A percentile compares a stretch with the other conserved stretches of the same genome.
Evolutionary conservation across 345 rosid genomes (phyloP).

Genomic region (Pseudoturritis turrita): DNA sequence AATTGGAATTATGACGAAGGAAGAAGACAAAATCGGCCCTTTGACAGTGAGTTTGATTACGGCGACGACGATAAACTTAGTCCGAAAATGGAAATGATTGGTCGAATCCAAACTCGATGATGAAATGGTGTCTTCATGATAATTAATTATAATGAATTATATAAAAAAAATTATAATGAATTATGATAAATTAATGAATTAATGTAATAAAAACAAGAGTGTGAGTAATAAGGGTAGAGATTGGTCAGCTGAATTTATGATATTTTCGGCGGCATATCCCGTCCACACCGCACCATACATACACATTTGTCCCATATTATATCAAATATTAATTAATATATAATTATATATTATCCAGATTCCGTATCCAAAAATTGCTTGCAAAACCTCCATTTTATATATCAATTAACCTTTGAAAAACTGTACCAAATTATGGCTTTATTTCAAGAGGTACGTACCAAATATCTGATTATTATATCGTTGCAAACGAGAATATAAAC

Average conservation of each 20-base stretch:
- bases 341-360: not conserved
- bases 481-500: not conserved
- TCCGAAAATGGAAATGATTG: not conserved
- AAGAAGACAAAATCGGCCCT: not conserved
- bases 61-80: not conserved
- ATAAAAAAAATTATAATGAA: not conserved
- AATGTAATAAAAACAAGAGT: not conserved
- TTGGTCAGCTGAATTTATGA: not conserved
- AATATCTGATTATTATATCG: not conserved
- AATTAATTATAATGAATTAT: not conserved
- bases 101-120: not conserved
- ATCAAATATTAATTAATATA: not conserved
- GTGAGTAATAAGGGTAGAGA: not conserved
- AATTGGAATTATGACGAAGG: not conserved
- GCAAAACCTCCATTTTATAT: not conserved
- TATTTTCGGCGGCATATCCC: conserved; percentile 23
- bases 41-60: not conserved
- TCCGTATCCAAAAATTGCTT: not conserved
- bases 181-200: not conserved
- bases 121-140: not conserved
- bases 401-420: not conserved
- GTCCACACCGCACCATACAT: conserved; percentile 19
- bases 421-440: not conserved
- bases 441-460: not conserved
- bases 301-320: conserved; percentile 9